A percentile compares a stretch with the other conserved stretches of the same genome.
Conservation (phyloP, 139 green algal genomes). For the Chlamydomonas schloesseri region DNA sequence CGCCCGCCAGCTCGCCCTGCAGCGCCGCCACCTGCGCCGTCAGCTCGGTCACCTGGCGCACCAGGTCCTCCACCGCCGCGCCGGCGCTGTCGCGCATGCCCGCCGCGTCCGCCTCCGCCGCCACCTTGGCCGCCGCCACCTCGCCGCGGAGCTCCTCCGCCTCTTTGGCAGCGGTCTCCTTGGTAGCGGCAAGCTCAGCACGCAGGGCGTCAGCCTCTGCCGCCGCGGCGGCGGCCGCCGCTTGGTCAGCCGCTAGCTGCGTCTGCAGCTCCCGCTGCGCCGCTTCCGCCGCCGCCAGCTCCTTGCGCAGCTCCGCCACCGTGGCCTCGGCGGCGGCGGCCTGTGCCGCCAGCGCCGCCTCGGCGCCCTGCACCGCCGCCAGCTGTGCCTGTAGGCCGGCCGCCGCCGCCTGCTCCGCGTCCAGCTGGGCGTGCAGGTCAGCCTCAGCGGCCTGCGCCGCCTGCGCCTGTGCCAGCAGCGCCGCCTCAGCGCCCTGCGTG, state of each 20-base stretch:
- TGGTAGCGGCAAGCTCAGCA: no score
- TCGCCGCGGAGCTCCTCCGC: neutral
- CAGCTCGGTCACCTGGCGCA: neutral
- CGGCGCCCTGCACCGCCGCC: neutral
- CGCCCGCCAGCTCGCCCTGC: conserved; percentile 43
- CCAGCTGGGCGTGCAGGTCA: neutral
- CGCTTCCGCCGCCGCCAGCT: conserved; percentile 2
- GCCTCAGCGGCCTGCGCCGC: conserved; percentile 13
- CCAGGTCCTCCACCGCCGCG: neutral
- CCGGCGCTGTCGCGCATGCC: neutral
- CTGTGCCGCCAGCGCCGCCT: conserved; percentile 4
- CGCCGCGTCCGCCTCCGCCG: neutral
- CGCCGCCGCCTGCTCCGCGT: neutral
- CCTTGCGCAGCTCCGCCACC: conserved; percentile 1
- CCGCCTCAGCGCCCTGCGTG: neutral
- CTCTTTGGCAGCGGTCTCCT: neutral
- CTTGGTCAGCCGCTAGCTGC: neutral
- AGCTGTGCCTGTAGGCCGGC: neutral
- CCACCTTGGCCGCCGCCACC: neutral
- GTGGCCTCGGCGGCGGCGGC: neutral
- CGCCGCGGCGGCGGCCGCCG: neutral
- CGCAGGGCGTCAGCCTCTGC: neutral
- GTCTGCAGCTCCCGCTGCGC: conserved; percentile 22
- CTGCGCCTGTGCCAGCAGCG: neutral
- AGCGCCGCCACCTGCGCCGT: conserved; percentile 20